A percentile compares a stretch with the other conserved stretches of the same genome.
Conservation (phyloP, 2,329 filamentous ascomycete genomes). For the Spiromastix sp. region DNA sequence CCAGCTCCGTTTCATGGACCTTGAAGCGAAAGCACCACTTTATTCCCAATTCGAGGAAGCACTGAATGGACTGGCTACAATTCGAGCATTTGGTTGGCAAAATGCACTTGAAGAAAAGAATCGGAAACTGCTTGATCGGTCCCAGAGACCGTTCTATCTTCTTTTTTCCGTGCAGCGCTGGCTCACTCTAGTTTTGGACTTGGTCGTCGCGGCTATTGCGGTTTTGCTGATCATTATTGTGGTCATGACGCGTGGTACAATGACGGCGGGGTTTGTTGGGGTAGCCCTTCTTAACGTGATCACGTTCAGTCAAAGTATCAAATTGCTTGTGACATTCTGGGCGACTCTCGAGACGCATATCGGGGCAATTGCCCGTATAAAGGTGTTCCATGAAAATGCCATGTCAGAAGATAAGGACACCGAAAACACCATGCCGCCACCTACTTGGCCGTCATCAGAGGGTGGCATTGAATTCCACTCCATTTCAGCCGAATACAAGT, state of each 20-base stretch:
- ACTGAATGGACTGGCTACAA: slow-evolving; percentile 44
- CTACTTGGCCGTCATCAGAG: slow-evolving; percentile 24
- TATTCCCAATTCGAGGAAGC: slow-evolving; percentile 50
- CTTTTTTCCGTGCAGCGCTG: slow-evolving; percentile 49
- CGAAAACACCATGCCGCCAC: slow-evolving; percentile 25
- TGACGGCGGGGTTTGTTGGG: slow-evolving; percentile 41
- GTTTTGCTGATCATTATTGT: slow-evolving; percentile 40
- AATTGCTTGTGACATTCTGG: slow-evolving; percentile 40
- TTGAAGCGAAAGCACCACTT: slow-evolving; percentile 51
- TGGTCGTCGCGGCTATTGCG: slow-evolving; percentile 41
- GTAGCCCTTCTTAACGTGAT: slow-evolving; percentile 39
- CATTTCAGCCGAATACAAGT: slow-evolving; percentile 28
- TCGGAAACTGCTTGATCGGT: slow-evolving; percentile 39
- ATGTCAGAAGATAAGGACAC: slow-evolving; percentile 27
- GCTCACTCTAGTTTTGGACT: slow-evolving; percentile 38
- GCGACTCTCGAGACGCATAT: slow-evolving; percentile 46
- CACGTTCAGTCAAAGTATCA: slow-evolving; percentile 1
- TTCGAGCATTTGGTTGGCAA: slow-evolving; percentile 50
- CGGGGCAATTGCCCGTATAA: slow-evolving; percentile 45
- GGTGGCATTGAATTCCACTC: slow-evolving; percentile 29
- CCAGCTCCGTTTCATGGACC: slow-evolving; percentile 50
- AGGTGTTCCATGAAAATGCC: slow-evolving; percentile 35
- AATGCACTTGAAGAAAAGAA: slow-evolving; percentile 35
- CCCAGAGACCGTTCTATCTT: slow-evolving; percentile 49
- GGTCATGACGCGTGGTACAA: slow-evolving; percentile 32